Base-by-base conservation (phyloP, 1,284 basidiomycete genomes). In the Malassezia pachydermatis region DNA sequence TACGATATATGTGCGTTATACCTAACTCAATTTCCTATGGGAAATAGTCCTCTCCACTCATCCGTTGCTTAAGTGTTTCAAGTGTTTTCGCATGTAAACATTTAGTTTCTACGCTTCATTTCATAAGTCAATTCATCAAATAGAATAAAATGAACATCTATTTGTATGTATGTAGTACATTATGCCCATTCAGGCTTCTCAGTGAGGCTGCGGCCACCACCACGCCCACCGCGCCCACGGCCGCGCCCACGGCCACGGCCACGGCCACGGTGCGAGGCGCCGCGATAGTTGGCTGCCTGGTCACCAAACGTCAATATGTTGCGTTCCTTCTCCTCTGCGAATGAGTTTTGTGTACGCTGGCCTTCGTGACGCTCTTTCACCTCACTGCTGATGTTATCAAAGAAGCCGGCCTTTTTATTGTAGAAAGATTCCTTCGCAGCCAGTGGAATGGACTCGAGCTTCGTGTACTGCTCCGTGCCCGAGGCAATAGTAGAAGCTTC, bases 261-360 rank as follows among this genome's bases (percentile, higher is more conserved):
- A 14, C 49, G 24, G 19, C 47, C 30, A 13, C 40, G 17, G 10
- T 35, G 29, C 13, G 20, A 29, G 7, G 28, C 14, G 8, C 27
- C 41, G 13, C 33, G 44, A n/a, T 24, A 52, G 33, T 42, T 30
- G 3, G 54, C 50, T 4, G 60, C 62, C 10, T 53, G 54, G 41
- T 70, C 66, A 24, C 67, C 67, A 45, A 70, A 70, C 10, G 67
- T 70, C 37, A 62, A 59, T 48, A 66, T 48, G 43, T 69, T 70
- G 48, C 59, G 63, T 33, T 55, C 53, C 20, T 66, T 63, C 41
- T 70, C 67, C 1, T 64, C 67, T 1, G 20, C 48, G 10, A 19
- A 20, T n/a, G 32, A 8, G n/a, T 52, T 30, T 10, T 13, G 2
- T 19, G 38, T 41, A 3, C 60, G 45, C 8, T 10, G 4, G 11